Evolutionary conservation across 306 rosid genomes (phyloP), one percentile per base, ranked within the genome.

Genomic region (Parietaria judaica): DNA sequence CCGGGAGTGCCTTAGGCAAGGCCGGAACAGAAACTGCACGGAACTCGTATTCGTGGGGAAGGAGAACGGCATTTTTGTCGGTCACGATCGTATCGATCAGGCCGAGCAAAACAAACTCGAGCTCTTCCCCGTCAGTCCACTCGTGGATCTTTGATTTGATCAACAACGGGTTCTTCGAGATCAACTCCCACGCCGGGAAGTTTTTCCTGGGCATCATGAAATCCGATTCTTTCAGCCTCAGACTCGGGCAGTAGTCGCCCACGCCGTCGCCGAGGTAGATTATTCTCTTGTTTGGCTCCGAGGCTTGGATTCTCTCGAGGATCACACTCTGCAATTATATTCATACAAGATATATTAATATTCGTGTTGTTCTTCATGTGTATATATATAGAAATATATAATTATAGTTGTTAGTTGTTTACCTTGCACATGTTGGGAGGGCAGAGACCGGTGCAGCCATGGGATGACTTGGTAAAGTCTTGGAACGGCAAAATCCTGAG

Each of bases 351-450:
- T 11, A 50, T 50, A 50, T 13, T 11, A 11, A 50, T 12, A 50
- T 50, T 5, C 6, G 3, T 2, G 8, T 14, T 5, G 45, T 3
- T 41, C 9, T 41, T 41, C 45, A 41, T 1, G 1, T 3, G 3
- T 5, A 3, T 41, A 1, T 41, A 5, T 76, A 78, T 51, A 75
- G 45, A 41, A 41, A 41, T 41, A 41, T 8, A n/a, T n/a, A n/a
- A n/a, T 8, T 5, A 41, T 5, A 41, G 1, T 8, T 23, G 11
- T 3, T 7, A 14, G 7, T 10, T 54, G 6, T 62, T 14, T 75
- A 85, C 96, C 95, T 89, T 86, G 83, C 95, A 86, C 89, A 83
- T 86, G 66, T 83, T 86, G 65, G 83, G 89, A 67, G 89, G 95
- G 71, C 95, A 83, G 60, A 70, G 66, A 36, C 39, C 60, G 63